phyloP scores from a whole-genome alignment of 106 monocot species.

The Acorus gramineus region DNA sequence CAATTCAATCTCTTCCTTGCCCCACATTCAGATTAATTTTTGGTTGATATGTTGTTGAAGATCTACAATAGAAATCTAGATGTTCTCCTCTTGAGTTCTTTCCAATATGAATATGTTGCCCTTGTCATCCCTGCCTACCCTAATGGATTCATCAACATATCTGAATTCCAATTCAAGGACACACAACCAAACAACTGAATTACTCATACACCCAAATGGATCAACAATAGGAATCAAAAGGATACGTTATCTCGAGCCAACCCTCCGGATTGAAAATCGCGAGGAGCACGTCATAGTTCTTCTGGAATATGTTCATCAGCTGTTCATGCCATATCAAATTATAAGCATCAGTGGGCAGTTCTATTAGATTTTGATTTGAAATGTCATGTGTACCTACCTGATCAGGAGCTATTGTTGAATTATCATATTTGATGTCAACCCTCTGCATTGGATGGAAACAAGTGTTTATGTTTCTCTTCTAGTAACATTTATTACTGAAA shows the following conservation, averaged over 20 bases:
- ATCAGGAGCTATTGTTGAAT: constrained; percentile 57
- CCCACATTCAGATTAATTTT: background rate
- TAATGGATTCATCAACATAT: constrained; percentile 70
- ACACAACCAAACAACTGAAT: too few relatives aligned
- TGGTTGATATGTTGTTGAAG: background rate
- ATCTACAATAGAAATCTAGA: background rate
- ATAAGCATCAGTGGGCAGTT: too few relatives aligned
- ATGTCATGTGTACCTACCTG: constrained; percentile 32
- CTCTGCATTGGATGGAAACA: constrained; percentile 34
- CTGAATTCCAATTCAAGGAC: constrained; percentile 11
- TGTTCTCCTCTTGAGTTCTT: constrained; percentile 18
- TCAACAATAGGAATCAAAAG: constrained; percentile 6
- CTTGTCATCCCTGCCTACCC: constrained; percentile 87
- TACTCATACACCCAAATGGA: too few relatives aligned
- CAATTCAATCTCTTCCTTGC: background rate
- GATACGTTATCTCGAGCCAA: constrained; percentile 97
- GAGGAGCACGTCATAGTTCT: constrained; percentile 81
- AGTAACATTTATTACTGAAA: background rate
- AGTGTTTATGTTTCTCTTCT: background rate
- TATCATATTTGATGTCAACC: constrained; percentile 68
- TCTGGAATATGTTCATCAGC: constrained; percentile 76
- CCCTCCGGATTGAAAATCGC: constrained; percentile 91
- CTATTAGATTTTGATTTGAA: too few relatives aligned
- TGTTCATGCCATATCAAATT: constrained; percentile 2
- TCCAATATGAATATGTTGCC: constrained; percentile 78